Conservation (phyloP, 2,329 filamentous ascomycete genomes). For the Daldinia eschscholtzii region DNA sequence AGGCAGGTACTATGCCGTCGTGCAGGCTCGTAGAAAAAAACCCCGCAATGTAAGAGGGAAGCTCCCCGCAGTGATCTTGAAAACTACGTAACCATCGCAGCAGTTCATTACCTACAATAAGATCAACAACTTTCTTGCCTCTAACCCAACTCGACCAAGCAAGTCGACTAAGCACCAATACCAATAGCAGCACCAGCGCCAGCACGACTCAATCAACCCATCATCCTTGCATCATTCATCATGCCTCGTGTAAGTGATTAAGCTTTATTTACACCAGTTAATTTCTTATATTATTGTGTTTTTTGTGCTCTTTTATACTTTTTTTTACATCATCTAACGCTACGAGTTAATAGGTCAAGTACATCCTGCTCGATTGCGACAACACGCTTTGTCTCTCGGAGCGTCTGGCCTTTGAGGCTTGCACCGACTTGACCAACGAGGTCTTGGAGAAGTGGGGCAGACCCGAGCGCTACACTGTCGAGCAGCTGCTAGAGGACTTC, state of each 20-base stretch:
- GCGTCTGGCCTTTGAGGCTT: slow-evolving; percentile 80
- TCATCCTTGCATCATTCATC: slow-evolving; percentile 42
- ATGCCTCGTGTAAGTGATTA: slow-evolving; percentile 53
- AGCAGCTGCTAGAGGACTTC: slow-evolving; percentile 77
- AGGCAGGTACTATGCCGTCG: slow-evolving; percentile 4
- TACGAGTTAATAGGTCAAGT: slow-evolving; percentile 63
- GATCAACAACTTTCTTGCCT: slow-evolving; percentile 26
- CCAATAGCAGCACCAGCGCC: background rate
- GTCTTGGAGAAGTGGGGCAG: slow-evolving; percentile 73
- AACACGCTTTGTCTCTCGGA: slow-evolving; percentile 85
- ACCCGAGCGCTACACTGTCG: slow-evolving; percentile 74
- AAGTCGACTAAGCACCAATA: background rate
- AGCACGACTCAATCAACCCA: slow-evolving; percentile 17
- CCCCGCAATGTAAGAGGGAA: slow-evolving; percentile 40
- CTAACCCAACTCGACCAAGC: slow-evolving; percentile 23
- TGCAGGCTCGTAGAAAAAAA: slow-evolving; percentile 34
- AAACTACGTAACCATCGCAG: slow-evolving; percentile 14
- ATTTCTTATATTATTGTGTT: background rate
- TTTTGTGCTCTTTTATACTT: background rate
- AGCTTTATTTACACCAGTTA: background rate
- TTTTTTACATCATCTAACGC: slow-evolving; percentile 29
- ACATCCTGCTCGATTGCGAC: slow-evolving; percentile 73
- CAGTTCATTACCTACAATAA: slow-evolving; percentile 29
- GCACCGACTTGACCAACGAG: slow-evolving; percentile 80
- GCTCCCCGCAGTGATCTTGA: slow-evolving; percentile 39